Evolutionary conservation across 2,329 filamentous ascomycete species (phyloP), one percentile per base, ranked within the genome.

Genomic region (Sporothrix pseudoabietina): DNA sequence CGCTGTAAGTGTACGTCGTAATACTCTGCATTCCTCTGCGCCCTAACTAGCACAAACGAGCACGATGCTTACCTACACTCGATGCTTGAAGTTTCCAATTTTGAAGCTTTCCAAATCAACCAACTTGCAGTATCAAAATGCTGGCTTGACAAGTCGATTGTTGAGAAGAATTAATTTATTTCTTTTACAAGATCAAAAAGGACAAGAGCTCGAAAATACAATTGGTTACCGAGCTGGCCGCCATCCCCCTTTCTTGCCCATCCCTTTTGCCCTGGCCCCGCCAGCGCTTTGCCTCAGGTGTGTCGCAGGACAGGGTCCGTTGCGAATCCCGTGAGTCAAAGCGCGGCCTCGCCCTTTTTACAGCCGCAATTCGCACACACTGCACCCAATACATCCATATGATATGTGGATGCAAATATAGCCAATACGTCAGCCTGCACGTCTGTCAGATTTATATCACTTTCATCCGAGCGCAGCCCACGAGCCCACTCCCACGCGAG

Each of bases 251-350:
- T 49, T 69, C 3, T 12, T n/a, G 4, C 16, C n/a, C 66, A 39
- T 35, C 14, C 9, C 30, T 4, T 32, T 30, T 10, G 4, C 14
- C n/a, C 57, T 35, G 19, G 66, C 55, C 69, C 49, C 63, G 69
- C 72, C 35, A 16, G 55, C 30, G 47, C 22, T 65, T 77, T 85
- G 84, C 84, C 78, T 85, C 84, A 85, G 79, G 81, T 81, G 78
- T 84, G 84, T 85, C 82, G 80, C 83, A 85, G 81, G 78, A 82
- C 81, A 82, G 79, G 83, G 83, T 78, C 77, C 30, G 14, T 41
- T 32, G 63, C 54, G 16, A 39, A 10, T 66, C 52, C 65, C 68
- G 49, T 55, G 74, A 72, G 74, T 76, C 77, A 75, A 76, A 76
- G 75, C 75, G 76, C 65, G 22, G n/a, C 32, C 32, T 55, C 30